Evolutionary conservation across 139 green algal genomes (phyloP).

Genomic region (Coelastrella sp.): DNA sequence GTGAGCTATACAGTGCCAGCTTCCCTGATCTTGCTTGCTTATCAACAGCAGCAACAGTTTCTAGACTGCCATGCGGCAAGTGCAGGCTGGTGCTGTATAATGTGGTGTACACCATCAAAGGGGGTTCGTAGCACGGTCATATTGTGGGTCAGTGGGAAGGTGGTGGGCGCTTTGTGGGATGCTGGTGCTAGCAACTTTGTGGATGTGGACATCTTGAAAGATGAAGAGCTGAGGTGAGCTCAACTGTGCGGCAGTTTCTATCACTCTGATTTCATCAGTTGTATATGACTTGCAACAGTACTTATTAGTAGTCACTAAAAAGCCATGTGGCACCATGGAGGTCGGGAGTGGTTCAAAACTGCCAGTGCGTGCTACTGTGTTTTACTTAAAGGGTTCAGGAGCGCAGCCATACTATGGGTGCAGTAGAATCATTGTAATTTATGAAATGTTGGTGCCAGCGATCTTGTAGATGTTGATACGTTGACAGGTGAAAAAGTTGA

Average conservation of each 20-base stretch:
- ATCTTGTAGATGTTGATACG: slow-evolving; percentile 78
- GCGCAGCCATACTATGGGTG: slow-evolving; percentile 88
- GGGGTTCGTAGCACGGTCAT: slow-evolving; percentile 77
- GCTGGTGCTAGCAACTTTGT: slow-evolving; percentile 46
- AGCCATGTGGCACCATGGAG: no score
- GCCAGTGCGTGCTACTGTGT: no score
- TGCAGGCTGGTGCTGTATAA: no score
- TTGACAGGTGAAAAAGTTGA: slow-evolving; percentile 72
- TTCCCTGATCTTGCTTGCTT: no score
- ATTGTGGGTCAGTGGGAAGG: slow-evolving; percentile 88
- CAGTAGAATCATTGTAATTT: slow-evolving; percentile 84
- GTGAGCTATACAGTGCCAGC: no score
- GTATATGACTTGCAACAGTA: no score
- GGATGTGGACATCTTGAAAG: slow-evolving; percentile 82
- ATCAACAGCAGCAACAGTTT: no score
- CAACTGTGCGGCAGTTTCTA: background rate
- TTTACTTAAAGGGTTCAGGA: slow-evolving; percentile 70
- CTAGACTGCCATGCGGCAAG: no score
- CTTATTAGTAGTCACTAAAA: no score
- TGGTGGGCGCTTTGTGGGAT: slow-evolving; percentile 76
- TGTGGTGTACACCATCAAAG: no score
- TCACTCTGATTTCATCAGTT: background rate
- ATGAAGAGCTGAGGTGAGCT: slow-evolving; percentile 59
- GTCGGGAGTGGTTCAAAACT: no score
- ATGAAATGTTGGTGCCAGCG: slow-evolving; percentile 11